Conservation (phyloP, 2,329 filamentous ascomycete species). For the Sarocladium strictum region DNA sequence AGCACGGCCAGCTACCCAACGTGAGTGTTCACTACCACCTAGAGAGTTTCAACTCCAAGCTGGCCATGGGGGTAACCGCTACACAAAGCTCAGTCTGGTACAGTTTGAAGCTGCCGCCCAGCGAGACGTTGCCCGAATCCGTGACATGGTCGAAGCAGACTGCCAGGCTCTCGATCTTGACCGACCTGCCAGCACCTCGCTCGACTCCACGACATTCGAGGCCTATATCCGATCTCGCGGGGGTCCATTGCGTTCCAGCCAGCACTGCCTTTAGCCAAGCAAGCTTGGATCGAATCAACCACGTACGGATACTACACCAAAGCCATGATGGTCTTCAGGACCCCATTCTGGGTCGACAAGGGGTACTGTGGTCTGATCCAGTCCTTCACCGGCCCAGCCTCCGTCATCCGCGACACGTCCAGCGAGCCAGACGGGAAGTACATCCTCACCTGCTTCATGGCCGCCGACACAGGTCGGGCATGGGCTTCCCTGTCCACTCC, state of each 20-base stretch:
- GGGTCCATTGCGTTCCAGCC: constrained; percentile 41
- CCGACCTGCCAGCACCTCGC: constrained; percentile 14
- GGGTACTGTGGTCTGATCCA: constrained; percentile 40
- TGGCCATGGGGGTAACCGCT: too few species aligned
- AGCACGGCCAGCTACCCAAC: constrained; percentile 18
- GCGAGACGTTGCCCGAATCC: constrained; percentile 12
- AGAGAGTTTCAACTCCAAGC: too few species aligned
- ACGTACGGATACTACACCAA: constrained; percentile 45
- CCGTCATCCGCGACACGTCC: constrained; percentile 38
- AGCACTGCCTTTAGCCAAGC: constrained; percentile 34
- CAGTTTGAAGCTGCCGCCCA: constrained; percentile 9
- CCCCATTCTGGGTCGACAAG: constrained; percentile 30
- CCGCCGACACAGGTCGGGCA: constrained; percentile 25
- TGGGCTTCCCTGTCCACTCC: constrained; percentile 21
- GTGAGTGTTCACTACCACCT: constrained; percentile 10
- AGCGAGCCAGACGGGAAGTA: constrained; percentile 21
- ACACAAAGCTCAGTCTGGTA: too few species aligned
- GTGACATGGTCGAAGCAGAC: constrained; percentile 22
- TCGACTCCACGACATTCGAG: constrained; percentile 23
- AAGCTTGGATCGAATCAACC: constrained; percentile 24
- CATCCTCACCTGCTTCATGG: constrained; percentile 35
- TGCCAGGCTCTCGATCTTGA: constrained; percentile 20
- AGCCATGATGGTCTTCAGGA: constrained; percentile 36
- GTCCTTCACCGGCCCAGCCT: constrained; percentile 38
- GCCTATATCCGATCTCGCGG: constrained; percentile 20